Conservation (phyloP, 2,329 filamentous ascomycete genomes). For the Rhexocercosporidium sp. region DNA sequence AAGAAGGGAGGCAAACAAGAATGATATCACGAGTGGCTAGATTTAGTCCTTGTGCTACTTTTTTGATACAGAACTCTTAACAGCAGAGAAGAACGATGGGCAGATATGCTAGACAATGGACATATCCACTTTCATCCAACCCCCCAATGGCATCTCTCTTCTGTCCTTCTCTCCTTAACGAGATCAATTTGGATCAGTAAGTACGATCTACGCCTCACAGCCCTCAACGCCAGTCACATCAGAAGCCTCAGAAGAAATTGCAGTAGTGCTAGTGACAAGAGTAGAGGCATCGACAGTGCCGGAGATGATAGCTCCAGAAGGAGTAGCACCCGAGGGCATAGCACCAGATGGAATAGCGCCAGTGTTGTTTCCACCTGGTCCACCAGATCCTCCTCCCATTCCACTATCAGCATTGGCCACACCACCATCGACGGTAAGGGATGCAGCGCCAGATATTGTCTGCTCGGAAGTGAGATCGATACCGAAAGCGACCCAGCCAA, state of each 20-base stretch:
- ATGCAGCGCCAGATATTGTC: constrained; percentile 13
- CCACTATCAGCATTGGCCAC: not conserved
- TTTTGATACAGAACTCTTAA: not conserved
- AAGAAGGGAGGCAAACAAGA: too few species aligned
- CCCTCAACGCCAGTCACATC: not conserved
- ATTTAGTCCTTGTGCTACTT: not conserved
- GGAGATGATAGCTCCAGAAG: not conserved
- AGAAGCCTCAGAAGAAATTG: not conserved
- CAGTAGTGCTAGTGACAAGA: not conserved
- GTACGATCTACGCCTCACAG: not conserved
- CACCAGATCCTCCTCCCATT: constrained; percentile 4
- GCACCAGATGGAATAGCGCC: not conserved
- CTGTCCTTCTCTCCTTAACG: too few species aligned
- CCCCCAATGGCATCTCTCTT: not conserved
- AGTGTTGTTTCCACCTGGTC: not conserved
- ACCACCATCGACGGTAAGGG: constrained; percentile 15
- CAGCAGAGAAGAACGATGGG: not conserved
- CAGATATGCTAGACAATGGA: not conserved
- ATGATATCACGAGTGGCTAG: not conserved
- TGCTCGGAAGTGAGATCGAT: constrained; percentile 46
- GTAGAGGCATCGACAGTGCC: not conserved
- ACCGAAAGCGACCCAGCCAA: constrained; percentile 61
- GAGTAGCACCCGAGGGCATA: too few species aligned
- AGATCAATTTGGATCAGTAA: too few species aligned
- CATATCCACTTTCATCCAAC: too few species aligned